phyloP scores from a whole-genome alignment of 768 basidiomycete genomes.

The Suillus bovinus region DNA sequence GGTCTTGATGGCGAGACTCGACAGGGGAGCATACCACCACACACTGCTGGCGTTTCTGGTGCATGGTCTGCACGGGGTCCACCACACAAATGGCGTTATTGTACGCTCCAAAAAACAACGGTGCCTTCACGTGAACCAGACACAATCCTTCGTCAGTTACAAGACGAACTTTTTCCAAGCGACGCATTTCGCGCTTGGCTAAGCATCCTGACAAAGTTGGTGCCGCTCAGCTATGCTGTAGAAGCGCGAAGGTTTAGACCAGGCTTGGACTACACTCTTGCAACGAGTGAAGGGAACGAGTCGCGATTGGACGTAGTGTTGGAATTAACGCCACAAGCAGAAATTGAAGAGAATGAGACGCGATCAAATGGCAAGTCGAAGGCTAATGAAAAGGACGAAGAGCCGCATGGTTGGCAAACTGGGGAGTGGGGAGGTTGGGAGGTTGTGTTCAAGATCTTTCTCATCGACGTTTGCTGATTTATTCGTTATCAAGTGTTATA shows the following conservation, averaged over 20 bases:
- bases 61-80: constrained; percentile 82
- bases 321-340: constrained; percentile 74
- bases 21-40: constrained; percentile 57
- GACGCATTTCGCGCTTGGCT: constrained; percentile 92
- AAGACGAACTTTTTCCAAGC: constrained; percentile 77
- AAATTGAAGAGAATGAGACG: constrained; percentile 27
- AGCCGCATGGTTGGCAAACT: constrained; percentile 57
- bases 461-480: not conserved
- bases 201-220: constrained; percentile 63
- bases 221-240: constrained; percentile 70
- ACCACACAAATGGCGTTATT: constrained; percentile 94
- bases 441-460: constrained; percentile 42
- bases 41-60: constrained; percentile 58
- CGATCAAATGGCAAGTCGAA: constrained; percentile 31
- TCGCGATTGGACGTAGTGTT: constrained; percentile 84
- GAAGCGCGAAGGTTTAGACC: constrained; percentile 89
- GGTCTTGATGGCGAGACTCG: constrained; percentile 56
- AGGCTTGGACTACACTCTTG: constrained; percentile 93
- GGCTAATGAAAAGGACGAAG: constrained; percentile 33
- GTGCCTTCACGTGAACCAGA: constrained; percentile 8
- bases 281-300: constrained; percentile 81
- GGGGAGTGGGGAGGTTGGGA: constrained; percentile 95
- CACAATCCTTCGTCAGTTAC: constrained; percentile 42
- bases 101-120: constrained; percentile 49
- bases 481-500: constrained; percentile 66